Base-by-base conservation (phyloP, 2,329 filamentous ascomycete genomes). In the Mycosphaerella sp. region DNA sequence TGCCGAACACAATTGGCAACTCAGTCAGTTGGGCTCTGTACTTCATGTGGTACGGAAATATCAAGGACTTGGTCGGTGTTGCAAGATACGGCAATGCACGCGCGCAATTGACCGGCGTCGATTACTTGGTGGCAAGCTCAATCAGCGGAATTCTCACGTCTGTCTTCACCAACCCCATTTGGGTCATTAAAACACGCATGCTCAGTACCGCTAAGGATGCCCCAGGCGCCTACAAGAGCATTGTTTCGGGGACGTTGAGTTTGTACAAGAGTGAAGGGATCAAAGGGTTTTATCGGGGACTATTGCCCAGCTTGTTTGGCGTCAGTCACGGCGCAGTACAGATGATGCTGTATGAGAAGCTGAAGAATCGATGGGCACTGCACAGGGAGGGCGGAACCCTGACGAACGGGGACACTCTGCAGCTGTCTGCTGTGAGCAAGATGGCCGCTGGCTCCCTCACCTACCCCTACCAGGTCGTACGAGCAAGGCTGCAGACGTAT, bases 181-280 rank as follows among this genome's bases (percentile, higher is more conserved):
- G 93, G 93, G 93, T 98, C 2, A 82, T 98, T 68, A 97, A 97
- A 75, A 97, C 91, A 7, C 86, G 93, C 57, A 97, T 98, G 89
- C 76, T 97, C 18, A 89, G 89, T 27, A 90, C 87, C 3, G 87
- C 93, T 59, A 80, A 81, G 44, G 76, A 80, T 49, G 78, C 82
- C 5, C 79, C 78, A 1, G 89, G 89, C 12, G 93, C 91, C 1
- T 98, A 98, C 70, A 78, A 80, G 13, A 85, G 81, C 58, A 87
- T 96, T 75, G 72, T 77, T 58, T 78, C 83, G 43, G 93, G 93
- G 25, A 79, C 84, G 2, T 69, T 68, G 34, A 78, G 81, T 40
- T 80, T 98, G 16, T 79, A 84, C 62, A 71, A 70, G 14, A 77
- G 77, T 2, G 90, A 97, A 66, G 93, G 93, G 1, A 52, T 84